Base-by-base conservation (phyloP, 768 basidiomycete genomes). In the Mycena chlorophos region DNA sequence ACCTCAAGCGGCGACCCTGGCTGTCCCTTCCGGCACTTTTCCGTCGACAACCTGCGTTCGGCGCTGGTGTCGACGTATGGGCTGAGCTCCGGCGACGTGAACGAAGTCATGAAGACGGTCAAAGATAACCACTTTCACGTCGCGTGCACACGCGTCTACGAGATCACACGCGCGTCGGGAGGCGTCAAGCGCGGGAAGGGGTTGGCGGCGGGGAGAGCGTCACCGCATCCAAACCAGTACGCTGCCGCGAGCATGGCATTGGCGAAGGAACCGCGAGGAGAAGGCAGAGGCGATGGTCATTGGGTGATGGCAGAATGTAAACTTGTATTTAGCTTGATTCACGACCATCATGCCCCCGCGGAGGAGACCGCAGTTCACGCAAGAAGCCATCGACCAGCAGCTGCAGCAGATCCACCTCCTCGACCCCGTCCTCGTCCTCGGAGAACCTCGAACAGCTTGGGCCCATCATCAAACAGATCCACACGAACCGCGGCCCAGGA, bases 381-480 rank as follows among this genome's bases (percentile, higher is more conserved):
- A 89, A 69, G 88, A 92, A 63, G 84, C 78, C 65, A 89, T 95
- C 67, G 90, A 94, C 77, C 86, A 89, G 68, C 92, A 95, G 70
- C 79, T 95, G 10, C 91, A 93, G 68, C 91, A 94, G 71, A 93
- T 94, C 59, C 91, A 94, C 69, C 80, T 94, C 8, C 83, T 94
- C 23, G 91, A 94, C 74, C 82, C n/a, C 88, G 19, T 88, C 90
- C 1, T 94, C 91, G 2, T 87, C 89, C 37, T 88, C 91, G 17
- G 95, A 97, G 74, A 98, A 97, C 70, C 81, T 97, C 34, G 95
- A 98, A 73, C 92, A 96, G 62, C 86, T 98, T 13, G 94, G 91
- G 23, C 95, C 95, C 28, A 86, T 98, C 30, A 93, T 98, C 70
- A 94, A 93, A 71, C 91, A 94, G 62, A 91, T 97, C 61, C 88